Evolutionary conservation across 306 rosid species (phyloP), one percentile per base, ranked within the genome.

Genomic region (Delonix regia): DNA sequence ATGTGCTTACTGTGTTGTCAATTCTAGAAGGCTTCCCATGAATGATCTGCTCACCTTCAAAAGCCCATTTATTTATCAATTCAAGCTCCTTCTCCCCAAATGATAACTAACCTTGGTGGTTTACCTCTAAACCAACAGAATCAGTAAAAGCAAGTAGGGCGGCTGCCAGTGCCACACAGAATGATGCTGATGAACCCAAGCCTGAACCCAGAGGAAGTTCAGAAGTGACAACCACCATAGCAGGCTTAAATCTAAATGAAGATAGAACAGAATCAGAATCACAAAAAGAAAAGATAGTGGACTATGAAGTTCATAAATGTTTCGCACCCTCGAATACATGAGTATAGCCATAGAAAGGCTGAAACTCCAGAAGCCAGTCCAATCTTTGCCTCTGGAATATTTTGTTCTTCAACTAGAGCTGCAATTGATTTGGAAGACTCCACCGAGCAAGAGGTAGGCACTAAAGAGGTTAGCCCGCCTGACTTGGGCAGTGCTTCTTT

Each of bases 11-110:
- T 8, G 96, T 84, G 84, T 94, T 94, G 90, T 94, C 98, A 62
- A 94, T 88, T 78, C 98, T 97, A 78, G 98, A 94, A n/a, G 98
- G 98, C 80, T 80, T 92, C 74, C 98, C 98, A 84, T 94, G 98
- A 68, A 94, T 64, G 51, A 94, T 90, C 87, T 88, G 92, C 83
- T 94, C 98, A 61, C 98, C 98, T 88, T 94, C 98, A 83, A 89
- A 92, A 48, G 98, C 98, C 98, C 97, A 94, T 81, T 82, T 90
- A 83, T 94, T 94, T 34, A 94, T 80, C 81, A 92, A 86, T 7
- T 81, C 94, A 56, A 89, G 92, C 13, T 90, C 94, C 18, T 81
- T 83, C 66, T 84, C 92, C 34, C 83, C 86, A 82, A 84, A 90
- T 73, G 36, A 71, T 6, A 67, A 74, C 98, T 97, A 94, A n/a